Conservation (phyloP, 371 early-diverging fungal species). For the Blastocladiella emersonii region DNA sequence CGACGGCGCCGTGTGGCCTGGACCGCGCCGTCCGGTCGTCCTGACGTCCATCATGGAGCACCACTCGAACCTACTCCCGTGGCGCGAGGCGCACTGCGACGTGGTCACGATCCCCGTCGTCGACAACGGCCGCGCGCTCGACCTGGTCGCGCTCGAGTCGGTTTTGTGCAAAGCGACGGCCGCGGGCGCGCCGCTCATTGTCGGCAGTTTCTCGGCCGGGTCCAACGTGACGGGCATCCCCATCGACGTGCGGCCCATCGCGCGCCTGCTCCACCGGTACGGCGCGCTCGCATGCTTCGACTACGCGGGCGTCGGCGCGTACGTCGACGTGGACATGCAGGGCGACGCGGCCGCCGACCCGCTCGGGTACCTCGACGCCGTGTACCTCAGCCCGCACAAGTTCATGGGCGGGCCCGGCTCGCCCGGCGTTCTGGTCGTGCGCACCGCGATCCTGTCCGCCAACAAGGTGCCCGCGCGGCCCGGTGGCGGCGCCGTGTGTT, state of each 20-base stretch:
- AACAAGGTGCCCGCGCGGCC: neutral
- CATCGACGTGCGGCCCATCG: neutral
- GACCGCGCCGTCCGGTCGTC: neutral
- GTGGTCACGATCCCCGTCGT: slow-evolving; percentile 5
- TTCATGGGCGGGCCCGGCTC: slow-evolving; percentile 12
- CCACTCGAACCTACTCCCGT: slow-evolving; percentile 10
- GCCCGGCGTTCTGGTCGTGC: slow-evolving; percentile 8
- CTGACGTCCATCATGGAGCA: slow-evolving; percentile 8
- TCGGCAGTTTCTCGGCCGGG: slow-evolving; percentile 13
- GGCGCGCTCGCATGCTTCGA: slow-evolving; percentile 8
- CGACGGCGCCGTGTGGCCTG: too few species aligned
- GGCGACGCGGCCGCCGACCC: neutral
- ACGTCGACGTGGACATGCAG: neutral
- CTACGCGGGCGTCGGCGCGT: slow-evolving; percentile 6
- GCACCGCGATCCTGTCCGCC: neutral
- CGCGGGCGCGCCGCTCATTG: neutral
- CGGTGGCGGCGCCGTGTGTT: slow-evolving; percentile 9
- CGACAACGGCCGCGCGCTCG: neutral
- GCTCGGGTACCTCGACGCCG: slow-evolving; percentile 4
- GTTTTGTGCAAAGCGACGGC: neutral
- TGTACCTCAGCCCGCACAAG: slow-evolving; percentile 9
- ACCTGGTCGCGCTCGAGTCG: neutral
- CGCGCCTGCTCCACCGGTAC: slow-evolving; percentile 7
- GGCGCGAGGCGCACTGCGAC: slow-evolving; percentile 7
- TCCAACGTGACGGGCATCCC: slow-evolving; percentile 10